Conservation (phyloP, 768 basidiomycete species). For the Neoboletus brunneissimus region DNA sequence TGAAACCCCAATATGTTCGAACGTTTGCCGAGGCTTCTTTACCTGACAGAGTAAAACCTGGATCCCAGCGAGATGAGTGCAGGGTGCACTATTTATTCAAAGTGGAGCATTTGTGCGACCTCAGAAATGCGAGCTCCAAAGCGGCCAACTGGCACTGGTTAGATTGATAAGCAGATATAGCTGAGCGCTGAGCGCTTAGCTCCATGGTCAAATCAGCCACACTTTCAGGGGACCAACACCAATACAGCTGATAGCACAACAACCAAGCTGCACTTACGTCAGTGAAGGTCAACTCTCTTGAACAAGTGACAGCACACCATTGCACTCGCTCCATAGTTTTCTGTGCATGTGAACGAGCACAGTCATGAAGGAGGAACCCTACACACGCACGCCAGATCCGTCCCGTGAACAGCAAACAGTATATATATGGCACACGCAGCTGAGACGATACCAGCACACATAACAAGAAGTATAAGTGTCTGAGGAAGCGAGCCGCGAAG, state of each 20-base stretch:
- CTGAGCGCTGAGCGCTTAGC: not conserved
- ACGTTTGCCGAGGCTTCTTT: constrained; percentile 1
- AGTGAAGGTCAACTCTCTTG: too few species aligned
- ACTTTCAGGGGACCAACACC: not conserved
- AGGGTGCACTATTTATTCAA: not conserved
- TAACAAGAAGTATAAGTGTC: too few species aligned
- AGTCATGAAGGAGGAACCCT: too few species aligned
- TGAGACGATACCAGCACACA: too few species aligned
- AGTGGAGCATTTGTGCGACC: not conserved
- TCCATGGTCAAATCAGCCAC: not conserved
- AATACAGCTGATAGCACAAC: not conserved
- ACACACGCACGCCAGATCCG: too few species aligned
- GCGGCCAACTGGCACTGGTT: not conserved
- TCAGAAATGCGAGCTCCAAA: not conserved
- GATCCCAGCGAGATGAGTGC: not conserved
- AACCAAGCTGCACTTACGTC: not conserved
- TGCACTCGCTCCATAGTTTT: too few species aligned
- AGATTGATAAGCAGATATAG: not conserved
- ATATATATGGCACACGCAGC: too few species aligned
- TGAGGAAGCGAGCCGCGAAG: too few species aligned
- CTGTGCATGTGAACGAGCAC: too few species aligned
- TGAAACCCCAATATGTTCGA: not conserved
- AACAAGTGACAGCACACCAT: too few species aligned
- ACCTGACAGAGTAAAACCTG: not conserved
- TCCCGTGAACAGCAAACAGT: too few species aligned